A percentile compares a stretch with the other conserved stretches of the same genome.
These are phyloP conservation scores for Biscutella laevigata DNA, from an alignment of 441 rosid species.

Conservation along the genomic window DNA sequence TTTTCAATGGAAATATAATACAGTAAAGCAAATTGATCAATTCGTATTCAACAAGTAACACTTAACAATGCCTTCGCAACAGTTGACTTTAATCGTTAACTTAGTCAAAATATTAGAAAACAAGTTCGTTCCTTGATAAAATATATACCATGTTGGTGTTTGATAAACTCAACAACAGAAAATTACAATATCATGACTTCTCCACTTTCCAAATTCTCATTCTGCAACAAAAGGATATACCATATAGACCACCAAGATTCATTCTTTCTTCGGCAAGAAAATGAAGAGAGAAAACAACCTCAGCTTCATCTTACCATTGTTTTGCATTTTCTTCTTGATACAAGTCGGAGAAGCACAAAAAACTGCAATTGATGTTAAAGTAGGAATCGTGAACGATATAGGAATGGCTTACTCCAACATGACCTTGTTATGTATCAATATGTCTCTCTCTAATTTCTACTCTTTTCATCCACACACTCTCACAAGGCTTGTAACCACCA, in stretches of 20 bases:
- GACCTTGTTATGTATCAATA: background rate
- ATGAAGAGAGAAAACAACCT: background rate
- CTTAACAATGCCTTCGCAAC: no score
- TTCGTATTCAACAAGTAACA: no score
- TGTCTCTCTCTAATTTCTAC: conserved; percentile 4
- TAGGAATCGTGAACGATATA: background rate
- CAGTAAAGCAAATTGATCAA: no score
- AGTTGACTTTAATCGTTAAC: no score
- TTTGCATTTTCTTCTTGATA: background rate
- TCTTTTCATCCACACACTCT: background rate
- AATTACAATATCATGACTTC: background rate
- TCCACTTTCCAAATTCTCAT: background rate
- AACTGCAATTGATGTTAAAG: background rate
- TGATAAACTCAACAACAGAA: background rate
- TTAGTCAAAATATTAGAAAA: no score
- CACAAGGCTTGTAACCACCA: background rate
- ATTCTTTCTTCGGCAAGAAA: background rate
- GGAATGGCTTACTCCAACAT: background rate
- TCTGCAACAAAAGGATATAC: background rate
- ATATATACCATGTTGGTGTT: no score
- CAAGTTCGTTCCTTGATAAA: no score
- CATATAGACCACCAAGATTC: background rate
- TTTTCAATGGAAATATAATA: no score
- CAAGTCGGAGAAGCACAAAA: background rate
- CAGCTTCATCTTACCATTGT: background rate